Evolutionary conservation across 306 rosid species (phyloP).

Genomic region (Quercus suber): DNA sequence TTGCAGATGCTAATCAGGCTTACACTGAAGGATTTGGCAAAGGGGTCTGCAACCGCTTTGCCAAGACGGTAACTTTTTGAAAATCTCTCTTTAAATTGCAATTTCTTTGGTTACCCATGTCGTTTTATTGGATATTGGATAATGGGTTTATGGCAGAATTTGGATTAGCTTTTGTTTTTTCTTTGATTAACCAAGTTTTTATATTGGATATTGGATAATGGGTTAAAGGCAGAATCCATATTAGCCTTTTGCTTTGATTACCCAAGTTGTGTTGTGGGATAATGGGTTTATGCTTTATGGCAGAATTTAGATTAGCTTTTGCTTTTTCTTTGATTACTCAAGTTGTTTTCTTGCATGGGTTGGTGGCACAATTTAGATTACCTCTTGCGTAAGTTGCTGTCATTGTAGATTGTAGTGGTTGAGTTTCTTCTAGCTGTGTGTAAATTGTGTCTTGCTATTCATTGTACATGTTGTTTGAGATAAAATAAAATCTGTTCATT

Average conservation of each 20-base stretch:
- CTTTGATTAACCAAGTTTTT: background rate
- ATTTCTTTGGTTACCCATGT: constrained; percentile 11
- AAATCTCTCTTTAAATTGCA: background rate
- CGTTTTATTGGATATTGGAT: background rate
- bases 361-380: too few relatives aligned
- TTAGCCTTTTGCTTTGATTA: background rate
- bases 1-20: constrained; percentile 34
- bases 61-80: constrained; percentile 43
- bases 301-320: background rate
- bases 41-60: constrained; percentile 61
- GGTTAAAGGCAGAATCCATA: too few relatives aligned
- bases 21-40: constrained; percentile 18
- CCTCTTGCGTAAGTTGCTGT: too few relatives aligned
- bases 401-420: too few relatives aligned
- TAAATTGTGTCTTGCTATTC: too few relatives aligned
- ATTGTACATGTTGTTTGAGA: too few relatives aligned
- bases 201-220: background rate
- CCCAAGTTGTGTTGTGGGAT: background rate
- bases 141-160: constrained; percentile 7
- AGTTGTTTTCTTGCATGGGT: too few relatives aligned
- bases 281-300: constrained; percentile 10
- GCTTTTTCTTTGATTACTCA: background rate
- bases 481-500: too few relatives aligned
- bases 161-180: background rate
- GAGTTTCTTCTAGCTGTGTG: too few relatives aligned